Evolutionary conservation across 352 stramenopile species (phyloP).

Genomic region (Phytopythium oedochilum): DNA sequence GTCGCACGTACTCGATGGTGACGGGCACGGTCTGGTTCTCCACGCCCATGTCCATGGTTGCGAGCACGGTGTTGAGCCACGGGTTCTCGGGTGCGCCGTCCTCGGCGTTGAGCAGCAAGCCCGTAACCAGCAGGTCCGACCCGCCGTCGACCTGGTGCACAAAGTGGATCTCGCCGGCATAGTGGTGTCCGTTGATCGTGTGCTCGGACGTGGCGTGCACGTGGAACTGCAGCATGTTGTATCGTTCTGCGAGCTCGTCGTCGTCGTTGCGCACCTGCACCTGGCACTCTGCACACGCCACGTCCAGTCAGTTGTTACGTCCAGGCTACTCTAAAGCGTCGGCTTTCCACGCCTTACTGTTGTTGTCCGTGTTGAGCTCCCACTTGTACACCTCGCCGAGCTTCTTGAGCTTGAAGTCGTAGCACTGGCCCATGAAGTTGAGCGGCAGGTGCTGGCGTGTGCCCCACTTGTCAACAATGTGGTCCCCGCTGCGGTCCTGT

Average conservation of each 20-base stretch:
- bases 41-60: slow-evolving; percentile 25
- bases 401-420: slow-evolving; percentile 49
- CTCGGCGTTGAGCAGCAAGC: slow-evolving; percentile 40
- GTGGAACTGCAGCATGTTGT: slow-evolving; percentile 56
- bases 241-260: slow-evolving; percentile 18
- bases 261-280: slow-evolving; percentile 38
- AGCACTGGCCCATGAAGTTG: slow-evolving; percentile 43
- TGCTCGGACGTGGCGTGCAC: slow-evolving; percentile 42
- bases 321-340: background rate
- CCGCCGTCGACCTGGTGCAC: slow-evolving; percentile 33
- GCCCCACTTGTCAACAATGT: slow-evolving; percentile 38
- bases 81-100: slow-evolving; percentile 21
- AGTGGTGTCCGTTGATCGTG: slow-evolving; percentile 36
- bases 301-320: no score
- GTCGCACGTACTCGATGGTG: slow-evolving; percentile 25
- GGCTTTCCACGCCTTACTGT: slow-evolving; percentile 11
- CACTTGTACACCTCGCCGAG: slow-evolving; percentile 65
- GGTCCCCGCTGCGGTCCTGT: slow-evolving; percentile 20
- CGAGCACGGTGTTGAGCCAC: slow-evolving; percentile 46
- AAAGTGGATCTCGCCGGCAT: slow-evolving; percentile 44
- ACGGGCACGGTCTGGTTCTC: slow-evolving; percentile 18
- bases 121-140: slow-evolving; percentile 24
- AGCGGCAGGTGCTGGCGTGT: slow-evolving; percentile 30
- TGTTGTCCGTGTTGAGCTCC: slow-evolving; percentile 31
- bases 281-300: slow-evolving; percentile 39